phyloP scores from a whole-genome alignment of 768 basidiomycete species.

The Suillus ampliporus region DNA sequence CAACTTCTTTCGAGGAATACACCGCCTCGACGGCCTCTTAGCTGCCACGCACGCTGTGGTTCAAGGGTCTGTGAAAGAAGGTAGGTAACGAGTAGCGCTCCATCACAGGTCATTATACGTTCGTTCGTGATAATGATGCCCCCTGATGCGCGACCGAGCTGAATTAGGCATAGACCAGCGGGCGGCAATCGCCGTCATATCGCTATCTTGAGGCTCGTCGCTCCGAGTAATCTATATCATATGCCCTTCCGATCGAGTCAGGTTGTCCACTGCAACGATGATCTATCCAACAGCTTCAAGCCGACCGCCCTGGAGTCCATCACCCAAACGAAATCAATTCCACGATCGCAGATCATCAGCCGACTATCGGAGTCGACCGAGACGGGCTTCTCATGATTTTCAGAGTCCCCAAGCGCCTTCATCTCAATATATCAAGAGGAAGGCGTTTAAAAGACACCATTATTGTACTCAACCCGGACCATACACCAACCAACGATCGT shows the following conservation, averaged over 20 bases:
- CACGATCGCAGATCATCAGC: slow-evolving; percentile 1
- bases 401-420: background rate
- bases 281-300: background rate
- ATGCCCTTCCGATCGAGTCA: background rate
- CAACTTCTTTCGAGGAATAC: background rate
- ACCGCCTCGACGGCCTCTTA: background rate
- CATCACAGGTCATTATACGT: too few species aligned
- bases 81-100: background rate
- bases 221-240: background rate
- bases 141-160: too few species aligned
- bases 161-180: too few species aligned
- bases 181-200: background rate
- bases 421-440: background rate
- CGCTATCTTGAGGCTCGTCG: too few species aligned
- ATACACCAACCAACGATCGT: background rate
- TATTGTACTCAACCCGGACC: background rate
- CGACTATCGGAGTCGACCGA: background rate
- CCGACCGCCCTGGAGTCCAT: background rate
- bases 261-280: background rate
- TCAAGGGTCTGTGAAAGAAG: background rate
- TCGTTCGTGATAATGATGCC: too few species aligned
- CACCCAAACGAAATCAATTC: background rate
- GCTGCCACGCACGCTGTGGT: background rate
- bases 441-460: background rate
- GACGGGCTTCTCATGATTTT: background rate